Evolutionary conservation across 169 alveolate genomes (phyloP), one percentile per base, ranked within the genome.

Genomic region (Plasmodium vivax): DNA sequence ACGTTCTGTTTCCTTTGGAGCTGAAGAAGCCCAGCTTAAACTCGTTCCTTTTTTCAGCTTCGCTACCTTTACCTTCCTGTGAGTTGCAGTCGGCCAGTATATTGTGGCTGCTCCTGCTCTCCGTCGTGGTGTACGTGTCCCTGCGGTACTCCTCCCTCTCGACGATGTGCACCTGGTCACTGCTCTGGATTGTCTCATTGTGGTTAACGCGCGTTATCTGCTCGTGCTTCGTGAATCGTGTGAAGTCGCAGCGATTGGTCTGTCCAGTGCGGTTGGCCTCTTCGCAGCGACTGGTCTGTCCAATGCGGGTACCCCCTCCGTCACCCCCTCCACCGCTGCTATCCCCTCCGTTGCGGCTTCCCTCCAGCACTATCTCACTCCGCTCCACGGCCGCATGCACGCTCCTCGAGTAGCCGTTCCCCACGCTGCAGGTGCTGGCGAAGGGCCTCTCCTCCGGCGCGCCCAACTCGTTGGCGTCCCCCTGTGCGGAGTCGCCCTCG

Each of bases 1-100:
- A 95, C 58, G 96, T 95, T 81, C 96, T 72, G 41, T 95, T 95
- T 36, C 97, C 97, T 56, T 92, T 84, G 74, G 95, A 91, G 14
- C 91, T 94, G 83, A 23, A 93, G 45, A 30, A 85, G 14, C 97
- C 97, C 12, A 83, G 90, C 34, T 90, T 92, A 36, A 95, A 85
- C 77, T 81, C 91, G 6, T 83, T 87, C 14, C 82, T 19, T 47
- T 19, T 90, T 32, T 80, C 82, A 16, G 71, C 73, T 81, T 81
- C 87, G 8, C 43, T 79, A 75, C 12, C 45, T 12, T 85, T 81
- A n/a, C 68, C 32, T 85, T 51, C 84, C 56, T 83, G 56, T 2
- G 23, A 3, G 12, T 32, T n/a, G 6, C 1, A 23, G 38, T 68
- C 38, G 10, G 43, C 23, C 77, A 68, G n/a, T 34, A 19, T 16